phyloP scores from a whole-genome alignment of 1,284 basidiomycete genomes.

The Paramarasmius palmivorus region DNA sequence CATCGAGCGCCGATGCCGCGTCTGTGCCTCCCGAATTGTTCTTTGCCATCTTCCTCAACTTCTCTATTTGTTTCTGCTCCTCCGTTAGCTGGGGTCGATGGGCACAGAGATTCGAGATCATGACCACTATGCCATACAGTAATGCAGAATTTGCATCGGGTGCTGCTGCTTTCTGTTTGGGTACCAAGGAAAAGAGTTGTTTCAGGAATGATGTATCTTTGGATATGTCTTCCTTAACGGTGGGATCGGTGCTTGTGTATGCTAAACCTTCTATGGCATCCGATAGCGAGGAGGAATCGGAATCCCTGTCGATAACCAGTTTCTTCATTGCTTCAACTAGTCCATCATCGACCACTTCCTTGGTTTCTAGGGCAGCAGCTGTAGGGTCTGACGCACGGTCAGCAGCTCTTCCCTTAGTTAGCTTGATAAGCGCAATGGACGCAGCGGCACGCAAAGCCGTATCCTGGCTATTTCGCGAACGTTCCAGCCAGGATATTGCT shows the following conservation, averaged over 20 bases:
- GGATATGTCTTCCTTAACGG: constrained; percentile 66
- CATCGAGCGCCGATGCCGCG: constrained; percentile 44
- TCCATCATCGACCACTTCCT: constrained; percentile 39
- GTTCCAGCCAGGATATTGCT: constrained; percentile 62
- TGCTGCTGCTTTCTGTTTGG: constrained; percentile 43
- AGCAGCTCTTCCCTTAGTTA: constrained; percentile 56
- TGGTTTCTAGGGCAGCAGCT: constrained; percentile 28
- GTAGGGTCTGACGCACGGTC: constrained; percentile 43
- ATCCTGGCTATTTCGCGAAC: constrained; percentile 48
- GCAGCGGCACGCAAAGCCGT: constrained; percentile 57
- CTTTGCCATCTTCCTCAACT: constrained; percentile 73
- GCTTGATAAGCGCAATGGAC: constrained; percentile 77
- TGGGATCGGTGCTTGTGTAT: constrained; percentile 71
- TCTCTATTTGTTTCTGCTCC: constrained; percentile 81
- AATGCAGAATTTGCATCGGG: constrained; percentile 47
- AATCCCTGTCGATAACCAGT: constrained; percentile 45
- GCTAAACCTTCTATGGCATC: constrained; percentile 84
- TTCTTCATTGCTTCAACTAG: constrained; percentile 59
- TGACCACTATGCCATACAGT: constrained; percentile 75
- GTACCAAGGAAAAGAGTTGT: constrained; percentile 60
- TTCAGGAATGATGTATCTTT: constrained; percentile 57
- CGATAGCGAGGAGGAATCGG: constrained; percentile 39
- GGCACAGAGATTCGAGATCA: constrained; percentile 72
- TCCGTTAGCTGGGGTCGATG: constrained; percentile 72
- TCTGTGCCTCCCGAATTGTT: constrained; percentile 26